Evolutionary conservation across 495 filamentous ascomycete species (phyloP), one percentile per base, ranked within the genome.

Genomic region (Podospora anserina): DNA sequence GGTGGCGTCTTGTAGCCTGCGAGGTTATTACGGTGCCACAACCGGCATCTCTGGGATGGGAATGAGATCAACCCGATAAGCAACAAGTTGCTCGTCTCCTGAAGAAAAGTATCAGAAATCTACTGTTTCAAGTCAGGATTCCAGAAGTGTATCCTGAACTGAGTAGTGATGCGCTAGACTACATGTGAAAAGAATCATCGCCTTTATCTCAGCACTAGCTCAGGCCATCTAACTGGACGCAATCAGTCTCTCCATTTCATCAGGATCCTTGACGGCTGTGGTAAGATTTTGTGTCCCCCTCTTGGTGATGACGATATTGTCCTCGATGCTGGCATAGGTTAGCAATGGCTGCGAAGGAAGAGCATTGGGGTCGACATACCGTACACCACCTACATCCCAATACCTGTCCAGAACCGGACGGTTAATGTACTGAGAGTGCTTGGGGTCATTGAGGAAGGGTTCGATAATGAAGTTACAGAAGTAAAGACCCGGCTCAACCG

Each of bases 391-490:
- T 6, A 97, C 93, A 65, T 87, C 87, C 94, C 93, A 97, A 77
- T 94, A 97, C 70, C 82, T 86, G 60, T 94, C 88, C 70, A 97
- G 72, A 32, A 94, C 90, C 20, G 82, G 82, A 39, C 84, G 78
- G 73, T 96, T 85, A 69, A 97, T 94, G 71, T 88, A 93, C 70
- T 89, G 85, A 11, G 85, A 78, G 71, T 91, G 86, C 69, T 88
- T 88, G 6, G 85, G 82, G 67, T 93, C 87, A 68, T 88, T 84
- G 61, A 96, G 75, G 75, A 88, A 94, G 5, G 92, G 93, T 61
- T 90, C 88, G 69, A 99, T 91, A 69, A 97, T 97, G 75, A 94
- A 98, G 57, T 87, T 85, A 77, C 94, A 97, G 76, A 98, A 99
- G 76, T 97, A 97, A 64, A 97, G 89, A 30, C 93, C 93, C 58